Conservation (phyloP, 805 yeast species). For the Nakazawaea wyomingensis region DNA sequence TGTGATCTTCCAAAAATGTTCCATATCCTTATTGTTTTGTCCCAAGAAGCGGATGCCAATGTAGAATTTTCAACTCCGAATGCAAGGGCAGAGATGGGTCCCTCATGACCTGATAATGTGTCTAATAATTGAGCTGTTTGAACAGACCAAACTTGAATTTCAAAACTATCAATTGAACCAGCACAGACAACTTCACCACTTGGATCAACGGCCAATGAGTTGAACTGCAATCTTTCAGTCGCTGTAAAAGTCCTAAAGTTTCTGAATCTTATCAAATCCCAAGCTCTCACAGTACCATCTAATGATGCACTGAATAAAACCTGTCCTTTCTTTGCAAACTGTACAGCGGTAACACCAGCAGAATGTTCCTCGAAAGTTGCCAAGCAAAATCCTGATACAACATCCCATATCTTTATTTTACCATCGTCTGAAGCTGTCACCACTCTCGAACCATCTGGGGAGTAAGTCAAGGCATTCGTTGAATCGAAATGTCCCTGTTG, state of each 20-base stretch:
- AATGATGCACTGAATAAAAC: conserved; percentile 87
- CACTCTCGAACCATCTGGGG: conserved; percentile 90
- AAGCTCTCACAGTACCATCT: conserved; percentile 96
- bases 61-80: conserved; percentile 75
- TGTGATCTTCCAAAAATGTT: conserved; percentile 82
- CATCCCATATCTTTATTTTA: conserved; percentile 94
- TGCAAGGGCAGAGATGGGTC: conserved; percentile 84
- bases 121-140: conserved; percentile 92
- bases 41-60: conserved; percentile 94
- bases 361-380: conserved; percentile 90
- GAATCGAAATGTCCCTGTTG: conserved; percentile 98
- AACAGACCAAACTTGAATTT: conserved; percentile 94
- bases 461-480: conserved; percentile 75
- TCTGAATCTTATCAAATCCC: conserved; percentile 91
- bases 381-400: conserved; percentile 84
- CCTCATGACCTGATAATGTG: conserved; percentile 87
- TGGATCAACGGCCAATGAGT: conserved; percentile 89
- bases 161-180: conserved; percentile 85
- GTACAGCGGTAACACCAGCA: conserved; percentile 81
- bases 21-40: conserved; percentile 91
- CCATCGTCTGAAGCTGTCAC: conserved; percentile 98
- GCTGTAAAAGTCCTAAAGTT: conserved; percentile 95
- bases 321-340: conserved; percentile 84
- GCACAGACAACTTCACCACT: conserved; percentile 97
- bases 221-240: conserved; percentile 80